These are phyloP conservation scores for Hemileccinum impolitum DNA, from an alignment of 768 basidiomycete genomes.

Conservation along the genomic window DNA sequence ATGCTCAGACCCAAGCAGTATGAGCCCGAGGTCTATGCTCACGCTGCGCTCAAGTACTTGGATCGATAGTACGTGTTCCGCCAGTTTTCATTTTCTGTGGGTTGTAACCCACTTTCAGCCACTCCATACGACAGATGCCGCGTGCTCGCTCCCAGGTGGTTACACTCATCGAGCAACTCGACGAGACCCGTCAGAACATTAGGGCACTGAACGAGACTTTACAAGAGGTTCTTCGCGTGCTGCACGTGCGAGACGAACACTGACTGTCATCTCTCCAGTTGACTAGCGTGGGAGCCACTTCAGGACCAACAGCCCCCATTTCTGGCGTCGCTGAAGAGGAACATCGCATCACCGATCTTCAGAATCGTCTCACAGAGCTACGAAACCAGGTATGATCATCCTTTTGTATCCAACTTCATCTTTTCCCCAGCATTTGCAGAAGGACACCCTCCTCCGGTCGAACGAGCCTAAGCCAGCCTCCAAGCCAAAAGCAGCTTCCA, in stretches of 20 bases:
- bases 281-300: constrained; percentile 13
- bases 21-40: constrained; percentile 72
- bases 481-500: constrained; percentile 11
- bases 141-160: constrained; percentile 41
- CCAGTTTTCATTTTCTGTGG: neutral
- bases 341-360: constrained; percentile 39
- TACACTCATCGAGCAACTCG: constrained; percentile 38
- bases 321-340: constrained; percentile 40
- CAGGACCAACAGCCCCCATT: constrained; percentile 23
- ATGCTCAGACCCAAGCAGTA: constrained; percentile 38
- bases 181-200: constrained; percentile 36
- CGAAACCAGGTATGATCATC: constrained; percentile 34
- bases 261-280: constrained; percentile 6
- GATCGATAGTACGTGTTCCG: constrained; percentile 63
- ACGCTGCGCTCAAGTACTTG: constrained; percentile 73
- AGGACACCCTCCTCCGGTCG: constrained; percentile 25
- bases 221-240: constrained; percentile 36
- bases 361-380: constrained; percentile 40
- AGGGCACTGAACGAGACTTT: constrained; percentile 33
- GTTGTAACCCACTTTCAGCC: constrained; percentile 36
- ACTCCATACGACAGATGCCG: constrained; percentile 48
- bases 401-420: neutral
- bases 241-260: constrained; percentile 3
- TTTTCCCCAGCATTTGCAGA: constrained; percentile 16
- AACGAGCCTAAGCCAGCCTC: constrained; percentile 13